Base-by-base conservation (phyloP, 805 yeast genomes). In the Aciculoconidium aculeatum region DNA sequence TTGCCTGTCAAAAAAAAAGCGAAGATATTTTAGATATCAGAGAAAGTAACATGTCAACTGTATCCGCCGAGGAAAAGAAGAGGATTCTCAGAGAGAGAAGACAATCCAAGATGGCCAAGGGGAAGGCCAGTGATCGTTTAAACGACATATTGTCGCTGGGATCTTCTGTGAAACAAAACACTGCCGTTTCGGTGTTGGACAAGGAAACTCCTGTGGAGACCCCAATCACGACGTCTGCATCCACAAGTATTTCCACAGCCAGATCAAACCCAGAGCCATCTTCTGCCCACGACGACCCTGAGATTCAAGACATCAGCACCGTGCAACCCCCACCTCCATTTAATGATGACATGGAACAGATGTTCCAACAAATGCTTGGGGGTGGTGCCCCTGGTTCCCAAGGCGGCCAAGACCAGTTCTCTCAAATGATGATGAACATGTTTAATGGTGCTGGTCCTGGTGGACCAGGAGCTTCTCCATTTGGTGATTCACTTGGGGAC, bases 21-120 rank as follows among this genome's bases (percentile, higher is more conserved):
- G 10, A 5, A 26, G n/a, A n/a, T n/a, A n/a, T n/a, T n/a, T n/a
- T 12, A 7, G 16, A 25, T 4, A 4, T 21, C 11, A 8, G 12
- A 24, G 25, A 26, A 12, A 25, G 13, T 15, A 13, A 18, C 30
- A 67, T 69, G 75, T 52, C 67, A 28, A 64, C 55, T 19, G 17
- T 70, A 16, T 53, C 66, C 18, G 77, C 73, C 6, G 77, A 75
- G 22, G 84, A 77, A 40, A 75, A 70, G 53, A 70, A 76, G 44
- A 61, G 61, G 31, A 42, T 76, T 13, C 51, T 78, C 25, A 64
- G 83, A 34, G 83, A 79, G 45, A 67, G 81, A 47, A 66, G 86
- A 46, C 77, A 72, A 24, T 77, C 80, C 37, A 77, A 76, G 47
- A 65, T 78, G 61, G 55, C 61, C 28, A 63, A 66, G 38, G 78